Conservation (phyloP, 139 green algal genomes). For the Klebsormidium nitens region DNA sequence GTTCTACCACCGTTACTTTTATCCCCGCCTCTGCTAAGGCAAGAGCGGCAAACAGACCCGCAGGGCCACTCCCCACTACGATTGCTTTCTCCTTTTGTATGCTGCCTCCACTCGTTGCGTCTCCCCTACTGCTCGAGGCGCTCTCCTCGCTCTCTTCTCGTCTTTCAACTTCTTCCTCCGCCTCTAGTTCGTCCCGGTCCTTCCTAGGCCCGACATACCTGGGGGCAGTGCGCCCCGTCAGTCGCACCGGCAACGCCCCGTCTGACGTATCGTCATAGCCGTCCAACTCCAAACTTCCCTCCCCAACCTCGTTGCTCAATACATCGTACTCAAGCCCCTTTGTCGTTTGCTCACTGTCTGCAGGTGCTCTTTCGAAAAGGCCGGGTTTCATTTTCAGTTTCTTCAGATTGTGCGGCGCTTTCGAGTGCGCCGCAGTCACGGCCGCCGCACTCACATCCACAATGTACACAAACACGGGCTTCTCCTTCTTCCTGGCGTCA, state of each 20-base stretch:
- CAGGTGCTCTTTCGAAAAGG: conserved; percentile 3
- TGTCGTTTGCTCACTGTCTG: conserved; percentile 6
- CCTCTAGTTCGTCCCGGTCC: not conserved
- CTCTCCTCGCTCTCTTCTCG: not conserved
- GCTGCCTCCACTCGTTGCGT: not conserved
- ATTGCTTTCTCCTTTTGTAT: not conserved
- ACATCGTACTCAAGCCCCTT: not conserved
- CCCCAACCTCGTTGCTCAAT: not conserved
- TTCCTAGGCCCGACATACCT: conserved; percentile 20
- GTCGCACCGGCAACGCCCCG: no score
- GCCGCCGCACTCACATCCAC: conserved; percentile 51
- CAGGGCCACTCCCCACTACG: conserved; percentile 55
- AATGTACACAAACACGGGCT: conserved; percentile 54
- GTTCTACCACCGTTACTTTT: conserved; percentile 65
- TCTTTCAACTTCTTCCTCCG: not conserved
- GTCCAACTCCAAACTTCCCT: conserved; percentile 4
- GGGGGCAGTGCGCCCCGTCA: no score
- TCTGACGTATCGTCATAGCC: no score
- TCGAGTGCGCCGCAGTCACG: no score
- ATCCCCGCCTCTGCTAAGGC: conserved; percentile 53
- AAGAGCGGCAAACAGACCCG: conserved; percentile 76
- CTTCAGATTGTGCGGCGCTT: no score
- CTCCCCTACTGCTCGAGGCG: not conserved
- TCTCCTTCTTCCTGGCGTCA: conserved; percentile 24
- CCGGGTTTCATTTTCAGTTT: not conserved